A percentile compares a stretch with the other conserved stretches of the same genome.
phyloP scores from a whole-genome alignment of 768 basidiomycete genomes.

The Suillus ampliporus region DNA sequence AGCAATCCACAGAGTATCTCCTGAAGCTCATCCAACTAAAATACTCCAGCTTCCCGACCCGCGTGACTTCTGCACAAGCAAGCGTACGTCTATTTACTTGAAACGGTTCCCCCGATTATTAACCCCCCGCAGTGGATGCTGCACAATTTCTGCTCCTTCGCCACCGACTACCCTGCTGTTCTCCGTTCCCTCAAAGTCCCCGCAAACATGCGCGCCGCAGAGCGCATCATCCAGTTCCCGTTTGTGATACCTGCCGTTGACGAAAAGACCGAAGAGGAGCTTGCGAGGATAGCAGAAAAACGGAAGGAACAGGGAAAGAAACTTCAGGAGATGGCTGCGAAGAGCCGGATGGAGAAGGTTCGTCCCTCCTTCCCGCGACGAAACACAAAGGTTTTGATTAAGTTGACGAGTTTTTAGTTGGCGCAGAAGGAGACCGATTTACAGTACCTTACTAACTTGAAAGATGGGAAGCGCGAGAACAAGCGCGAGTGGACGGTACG shows the following conservation, averaged over 20 bases:
- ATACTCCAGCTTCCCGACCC: slow-evolving; percentile 90
- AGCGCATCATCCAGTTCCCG: slow-evolving; percentile 88
- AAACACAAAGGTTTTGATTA: not conserved
- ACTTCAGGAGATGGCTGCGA: slow-evolving; percentile 90
- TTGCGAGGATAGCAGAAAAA: slow-evolving; percentile 77
- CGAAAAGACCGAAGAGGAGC: slow-evolving; percentile 92
- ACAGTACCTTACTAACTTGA: slow-evolving; percentile 64
- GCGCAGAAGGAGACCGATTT: slow-evolving; percentile 79
- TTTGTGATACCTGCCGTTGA: slow-evolving; percentile 65
- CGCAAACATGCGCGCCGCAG: slow-evolving; percentile 59
- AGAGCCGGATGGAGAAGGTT: slow-evolving; percentile 86
- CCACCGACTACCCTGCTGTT: slow-evolving; percentile 72
- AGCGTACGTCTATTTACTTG: slow-evolving; percentile 54
- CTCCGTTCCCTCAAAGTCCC: slow-evolving; percentile 77
- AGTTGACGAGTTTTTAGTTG: slow-evolving; percentile 49
- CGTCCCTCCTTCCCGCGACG: slow-evolving; percentile 9
- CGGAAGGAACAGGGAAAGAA: slow-evolving; percentile 85
- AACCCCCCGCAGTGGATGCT: slow-evolving; percentile 77
- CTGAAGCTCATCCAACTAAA: slow-evolving; percentile 95
- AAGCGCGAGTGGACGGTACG: slow-evolving; percentile 81
- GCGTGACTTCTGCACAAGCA: slow-evolving; percentile 77
- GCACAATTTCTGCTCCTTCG: slow-evolving; percentile 83
- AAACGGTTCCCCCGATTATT: not conserved
- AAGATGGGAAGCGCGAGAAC: slow-evolving; percentile 61
- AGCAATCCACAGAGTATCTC: slow-evolving; percentile 89